phyloP scores from a whole-genome alignment of 2,329 filamentous ascomycete genomes.

The Endoconidiophora laricicola region DNA sequence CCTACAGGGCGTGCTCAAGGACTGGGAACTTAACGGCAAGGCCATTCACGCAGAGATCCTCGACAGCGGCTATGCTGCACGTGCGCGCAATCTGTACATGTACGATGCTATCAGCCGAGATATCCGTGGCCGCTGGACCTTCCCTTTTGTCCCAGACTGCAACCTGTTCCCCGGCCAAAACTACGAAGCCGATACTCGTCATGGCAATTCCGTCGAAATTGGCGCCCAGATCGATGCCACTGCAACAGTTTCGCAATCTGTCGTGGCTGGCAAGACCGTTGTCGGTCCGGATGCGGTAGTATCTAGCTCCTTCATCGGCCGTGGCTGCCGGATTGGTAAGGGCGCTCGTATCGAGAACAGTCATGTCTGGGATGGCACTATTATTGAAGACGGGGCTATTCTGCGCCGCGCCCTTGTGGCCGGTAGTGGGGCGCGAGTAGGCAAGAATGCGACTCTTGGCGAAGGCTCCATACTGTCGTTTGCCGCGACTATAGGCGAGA shows the following conservation, averaged over 20 bases:
- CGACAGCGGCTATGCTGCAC: slow-evolving; percentile 66
- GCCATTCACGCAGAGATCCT: slow-evolving; percentile 87
- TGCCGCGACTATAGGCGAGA: slow-evolving; percentile 54
- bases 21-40: slow-evolving; percentile 93
- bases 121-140: slow-evolving; percentile 73
- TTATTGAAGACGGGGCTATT: slow-evolving; percentile 56
- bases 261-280: slow-evolving; percentile 60
- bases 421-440: slow-evolving; percentile 46
- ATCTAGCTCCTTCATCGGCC: slow-evolving; percentile 63
- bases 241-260: slow-evolving; percentile 51
- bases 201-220: slow-evolving; percentile 36
- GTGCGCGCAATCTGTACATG: slow-evolving; percentile 70
- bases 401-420: slow-evolving; percentile 63
- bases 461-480: slow-evolving; percentile 66
- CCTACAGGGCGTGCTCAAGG: slow-evolving; percentile 80
- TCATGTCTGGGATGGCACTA: slow-evolving; percentile 75
- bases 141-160: slow-evolving; percentile 75
- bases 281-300: slow-evolving; percentile 59
- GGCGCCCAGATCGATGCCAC: slow-evolving; percentile 58
- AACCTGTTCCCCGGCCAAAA: slow-evolving; percentile 66
- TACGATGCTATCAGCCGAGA: slow-evolving; percentile 84
- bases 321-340: slow-evolving; percentile 70
- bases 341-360: slow-evolving; percentile 65
- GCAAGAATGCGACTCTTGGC: slow-evolving; percentile 51
- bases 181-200: slow-evolving; percentile 48